phyloP scores from a whole-genome alignment of 345 rosid species.

The Melastoma malabathricum region DNA sequence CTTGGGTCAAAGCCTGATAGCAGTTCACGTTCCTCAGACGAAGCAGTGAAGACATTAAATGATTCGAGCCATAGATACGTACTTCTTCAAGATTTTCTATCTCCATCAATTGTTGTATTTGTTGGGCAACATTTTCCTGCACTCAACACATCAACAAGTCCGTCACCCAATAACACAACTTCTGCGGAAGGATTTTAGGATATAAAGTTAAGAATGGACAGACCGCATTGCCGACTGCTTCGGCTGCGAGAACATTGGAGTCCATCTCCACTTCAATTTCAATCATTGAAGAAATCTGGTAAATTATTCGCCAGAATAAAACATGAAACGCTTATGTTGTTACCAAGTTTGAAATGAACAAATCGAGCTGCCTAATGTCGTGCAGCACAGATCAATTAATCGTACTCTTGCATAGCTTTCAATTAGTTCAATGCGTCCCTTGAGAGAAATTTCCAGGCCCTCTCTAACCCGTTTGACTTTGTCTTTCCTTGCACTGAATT shows the following conservation, averaged over 20 bases:
- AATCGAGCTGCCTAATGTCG: not conserved
- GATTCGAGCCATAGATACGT: conserved; percentile 8
- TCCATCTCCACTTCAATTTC: conserved; percentile 96
- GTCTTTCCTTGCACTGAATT: conserved; percentile 52
- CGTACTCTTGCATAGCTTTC: conserved; percentile 87
- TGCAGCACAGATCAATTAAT: not conserved
- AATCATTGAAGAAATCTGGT: conserved; percentile 93
- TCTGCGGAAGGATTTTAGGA: conserved; percentile 2
- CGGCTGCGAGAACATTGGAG: conserved; percentile 90
- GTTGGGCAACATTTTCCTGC: conserved; percentile 72
- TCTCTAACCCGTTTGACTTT: conserved; percentile 75
- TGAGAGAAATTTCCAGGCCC: conserved; percentile 61
- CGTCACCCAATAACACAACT: not conserved
- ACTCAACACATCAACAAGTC: conserved; percentile 8
- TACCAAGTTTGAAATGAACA: too few species aligned
- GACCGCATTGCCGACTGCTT: conserved; percentile 66
- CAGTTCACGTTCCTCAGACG: not conserved
- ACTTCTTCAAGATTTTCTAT: conserved; percentile 96
- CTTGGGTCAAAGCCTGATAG: not conserved
- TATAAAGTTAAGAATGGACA: conserved; percentile 12
- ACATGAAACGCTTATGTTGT: conserved; percentile 2
- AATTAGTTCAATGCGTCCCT: conserved; percentile 71
- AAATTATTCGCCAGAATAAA: not conserved
- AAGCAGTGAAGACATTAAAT: not conserved
- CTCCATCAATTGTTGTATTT: conserved; percentile 85